phyloP scores from a whole-genome alignment of 2,329 filamentous ascomycete genomes.

The Lachnellula subtilissima region DNA sequence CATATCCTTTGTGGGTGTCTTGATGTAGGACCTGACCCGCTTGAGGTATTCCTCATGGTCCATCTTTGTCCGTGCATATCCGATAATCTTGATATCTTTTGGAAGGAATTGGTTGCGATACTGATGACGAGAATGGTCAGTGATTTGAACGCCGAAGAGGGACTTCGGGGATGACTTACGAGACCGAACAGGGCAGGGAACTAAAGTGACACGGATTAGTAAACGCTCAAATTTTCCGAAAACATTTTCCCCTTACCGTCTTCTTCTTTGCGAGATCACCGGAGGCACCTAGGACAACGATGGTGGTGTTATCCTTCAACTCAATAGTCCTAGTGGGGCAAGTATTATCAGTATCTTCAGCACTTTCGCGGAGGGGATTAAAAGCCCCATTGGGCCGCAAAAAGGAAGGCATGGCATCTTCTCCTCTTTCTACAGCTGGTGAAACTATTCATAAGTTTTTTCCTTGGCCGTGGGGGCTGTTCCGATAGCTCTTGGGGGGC shows the following conservation, averaged over 20 bases:
- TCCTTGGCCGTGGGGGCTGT: not conserved
- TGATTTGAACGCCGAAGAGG: not conserved
- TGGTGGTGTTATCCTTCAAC: conserved; percentile 97
- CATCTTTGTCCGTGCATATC: conserved; percentile 99
- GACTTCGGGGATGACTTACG: conserved; percentile 53
- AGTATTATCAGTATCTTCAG: conserved; percentile 34
- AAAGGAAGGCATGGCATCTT: conserved; percentile 5
- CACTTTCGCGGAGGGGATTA: conserved; percentile 13
- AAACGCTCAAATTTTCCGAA: not conserved
- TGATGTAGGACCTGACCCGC: conserved; percentile 96
- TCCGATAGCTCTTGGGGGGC: conserved; percentile 11
- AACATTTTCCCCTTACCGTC: conserved; percentile 58
- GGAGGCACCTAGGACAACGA: conserved; percentile 93
- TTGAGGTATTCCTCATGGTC: conserved; percentile 92
- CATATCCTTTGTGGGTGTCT: conserved; percentile 95
- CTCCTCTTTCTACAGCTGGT: conserved; percentile 9
- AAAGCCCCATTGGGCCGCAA: conserved; percentile 16
- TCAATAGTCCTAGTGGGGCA: conserved; percentile 66
- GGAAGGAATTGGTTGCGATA: conserved; percentile 98
- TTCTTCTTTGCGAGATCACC: conserved; percentile 99
- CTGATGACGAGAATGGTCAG: conserved; percentile 42
- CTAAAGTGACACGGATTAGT: conserved; percentile 43
- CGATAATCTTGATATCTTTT: conserved; percentile 93
- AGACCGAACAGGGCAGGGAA: conserved; percentile 97
- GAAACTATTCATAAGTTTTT: not conserved